Percentiles rank a stretch among this genome's conserved stretches.
phyloP scores from a whole-genome alignment of 306 rosid species.

The Abrus precatorius region DNA sequence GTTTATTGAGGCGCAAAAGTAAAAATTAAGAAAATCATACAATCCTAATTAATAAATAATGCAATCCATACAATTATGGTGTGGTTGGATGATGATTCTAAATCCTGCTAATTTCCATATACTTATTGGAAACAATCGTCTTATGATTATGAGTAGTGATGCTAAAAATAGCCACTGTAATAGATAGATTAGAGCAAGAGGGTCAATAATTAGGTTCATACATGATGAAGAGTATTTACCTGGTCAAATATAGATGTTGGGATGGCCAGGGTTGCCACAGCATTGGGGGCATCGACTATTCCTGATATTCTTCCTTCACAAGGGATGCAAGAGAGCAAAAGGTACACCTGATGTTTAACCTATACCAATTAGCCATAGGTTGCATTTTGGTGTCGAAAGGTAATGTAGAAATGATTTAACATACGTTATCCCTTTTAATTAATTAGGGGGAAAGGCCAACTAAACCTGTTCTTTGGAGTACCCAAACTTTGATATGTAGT shows the following conservation, averaged over 20 bases:
- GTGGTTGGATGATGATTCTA: background rate
- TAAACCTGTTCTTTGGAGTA: slow-evolving; percentile 88
- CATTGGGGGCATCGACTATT: slow-evolving; percentile 85
- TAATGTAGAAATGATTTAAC: background rate
- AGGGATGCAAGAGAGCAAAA: slow-evolving; percentile 79
- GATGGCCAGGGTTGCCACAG: slow-evolving; percentile 83
- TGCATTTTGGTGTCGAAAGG: slow-evolving; percentile 1
- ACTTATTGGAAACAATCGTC: background rate
- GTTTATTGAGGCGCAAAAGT: background rate
- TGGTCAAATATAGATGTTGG: slow-evolving; percentile 87
- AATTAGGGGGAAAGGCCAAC: background rate
- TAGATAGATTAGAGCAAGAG: background rate
- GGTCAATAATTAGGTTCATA: background rate
- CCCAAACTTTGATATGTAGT: slow-evolving; percentile 81
- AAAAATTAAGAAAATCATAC: background rate
- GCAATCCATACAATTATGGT: background rate
- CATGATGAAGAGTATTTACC: slow-evolving; percentile 47
- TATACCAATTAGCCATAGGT: slow-evolving; percentile 22
- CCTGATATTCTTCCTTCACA: slow-evolving; percentile 94
- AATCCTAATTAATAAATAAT: background rate
- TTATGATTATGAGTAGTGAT: background rate
- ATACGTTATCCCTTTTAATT: background rate
- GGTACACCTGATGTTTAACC: slow-evolving; percentile 64
- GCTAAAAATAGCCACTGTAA: background rate
- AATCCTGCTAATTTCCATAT: background rate